Evolutionary conservation across 2,329 filamentous ascomycete species (phyloP).

Genomic region (Fonsecaea multimorphosa): DNA sequence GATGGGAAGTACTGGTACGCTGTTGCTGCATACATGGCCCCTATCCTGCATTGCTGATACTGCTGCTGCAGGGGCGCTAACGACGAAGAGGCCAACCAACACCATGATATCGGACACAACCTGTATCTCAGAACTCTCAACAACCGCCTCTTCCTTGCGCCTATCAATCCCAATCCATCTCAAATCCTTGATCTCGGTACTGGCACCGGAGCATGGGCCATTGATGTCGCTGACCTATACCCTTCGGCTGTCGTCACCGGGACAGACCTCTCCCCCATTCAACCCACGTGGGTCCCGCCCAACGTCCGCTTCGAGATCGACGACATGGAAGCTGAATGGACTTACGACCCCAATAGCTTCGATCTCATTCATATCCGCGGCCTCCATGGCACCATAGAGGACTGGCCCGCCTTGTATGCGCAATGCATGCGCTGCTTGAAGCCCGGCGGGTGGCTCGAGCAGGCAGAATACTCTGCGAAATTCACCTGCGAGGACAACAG

Average conservation of each 20-base stretch:
- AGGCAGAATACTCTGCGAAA: slow-evolving; percentile 30
- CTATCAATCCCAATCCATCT: slow-evolving; percentile 42
- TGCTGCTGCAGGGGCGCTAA: slow-evolving; percentile 42
- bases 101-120: slow-evolving; percentile 31
- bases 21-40: background rate
- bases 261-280: slow-evolving; percentile 41
- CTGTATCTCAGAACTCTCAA: slow-evolving; percentile 44
- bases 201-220: slow-evolving; percentile 31
- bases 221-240: slow-evolving; percentile 45
- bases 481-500: slow-evolving; percentile 45
- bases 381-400: slow-evolving; percentile 61
- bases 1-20: slow-evolving; percentile 37
- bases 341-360: slow-evolving; percentile 60
- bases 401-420: slow-evolving; percentile 54
- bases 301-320: slow-evolving; percentile 65
- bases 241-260: slow-evolving; percentile 37
- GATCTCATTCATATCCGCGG: slow-evolving; percentile 67
- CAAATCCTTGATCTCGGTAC: slow-evolving; percentile 43
- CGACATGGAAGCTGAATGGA: slow-evolving; percentile 64
- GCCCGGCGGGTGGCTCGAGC: slow-evolving; percentile 54
- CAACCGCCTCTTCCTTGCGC: slow-evolving; percentile 48
- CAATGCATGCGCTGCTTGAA: slow-evolving; percentile 39
- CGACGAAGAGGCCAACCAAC: slow-evolving; percentile 54
- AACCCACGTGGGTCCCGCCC: slow-evolving; percentile 55
- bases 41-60: background rate